Conservation (phyloP, 495 filamentous ascomycete species). For the Aspergillus leporis region DNA sequence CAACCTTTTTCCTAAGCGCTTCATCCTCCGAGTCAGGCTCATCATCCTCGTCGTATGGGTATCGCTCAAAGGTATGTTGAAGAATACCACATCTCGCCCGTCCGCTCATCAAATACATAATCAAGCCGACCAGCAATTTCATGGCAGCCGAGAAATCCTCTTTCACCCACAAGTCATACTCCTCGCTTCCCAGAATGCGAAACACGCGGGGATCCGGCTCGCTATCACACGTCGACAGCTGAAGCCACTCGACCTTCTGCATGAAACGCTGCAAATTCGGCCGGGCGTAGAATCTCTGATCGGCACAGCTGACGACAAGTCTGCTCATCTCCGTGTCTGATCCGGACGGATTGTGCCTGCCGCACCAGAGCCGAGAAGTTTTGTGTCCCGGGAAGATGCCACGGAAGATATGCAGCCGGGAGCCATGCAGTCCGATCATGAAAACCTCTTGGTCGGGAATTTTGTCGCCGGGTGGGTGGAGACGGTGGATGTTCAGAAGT, state of each 20-base stretch:
- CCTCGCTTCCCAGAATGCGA: conserved; percentile 26
- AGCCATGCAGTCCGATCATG: conserved; percentile 33
- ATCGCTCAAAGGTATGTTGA: conserved; percentile 23
- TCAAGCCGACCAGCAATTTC: conserved; percentile 22
- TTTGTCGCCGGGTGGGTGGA: conserved; percentile 25
- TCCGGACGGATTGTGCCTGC: conserved; percentile 14
- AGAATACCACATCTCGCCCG: conserved; percentile 27
- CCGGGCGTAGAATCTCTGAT: conserved; percentile 20
- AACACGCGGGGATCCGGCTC: conserved; percentile 23
- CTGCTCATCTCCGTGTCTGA: neutral
- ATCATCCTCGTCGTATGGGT: conserved; percentile 20
- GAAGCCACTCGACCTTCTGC: conserved; percentile 20
- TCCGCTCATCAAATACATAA: conserved; percentile 34
- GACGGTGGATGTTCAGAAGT: conserved; percentile 22
- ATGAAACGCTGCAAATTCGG: conserved; percentile 25
- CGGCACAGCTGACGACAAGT: neutral
- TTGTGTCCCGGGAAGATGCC: conserved; percentile 32
- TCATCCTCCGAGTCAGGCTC: conserved; percentile 13
- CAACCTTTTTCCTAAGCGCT: conserved; percentile 3
- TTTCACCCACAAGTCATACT: conserved; percentile 33
- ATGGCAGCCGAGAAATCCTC: conserved; percentile 22
- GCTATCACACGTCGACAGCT: conserved; percentile 17
- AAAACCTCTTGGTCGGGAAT: conserved; percentile 36
- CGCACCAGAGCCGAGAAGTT: conserved; percentile 29
- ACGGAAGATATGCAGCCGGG: conserved; percentile 32